Base-by-base conservation (phyloP, 2,329 filamentous ascomycete genomes). In the Colletotrichum theobromicola region DNA sequence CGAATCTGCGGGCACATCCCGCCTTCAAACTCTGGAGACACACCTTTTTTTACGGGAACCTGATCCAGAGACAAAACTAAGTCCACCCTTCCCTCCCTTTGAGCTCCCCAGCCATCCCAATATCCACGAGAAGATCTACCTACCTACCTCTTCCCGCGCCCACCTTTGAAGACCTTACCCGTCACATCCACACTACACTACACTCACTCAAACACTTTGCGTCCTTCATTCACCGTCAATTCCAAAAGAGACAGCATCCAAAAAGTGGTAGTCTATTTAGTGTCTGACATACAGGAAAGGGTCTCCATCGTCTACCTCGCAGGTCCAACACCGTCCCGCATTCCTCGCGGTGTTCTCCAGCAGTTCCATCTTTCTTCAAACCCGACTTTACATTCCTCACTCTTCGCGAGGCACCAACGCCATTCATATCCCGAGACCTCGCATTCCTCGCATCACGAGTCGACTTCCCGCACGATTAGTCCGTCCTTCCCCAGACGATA, bases 1-100 rank as follows among this genome's bases (percentile, higher is more conserved):
- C 65, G 62, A 76, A 30, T 21, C 50, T 61, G 50, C 70, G 72
- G 69, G 69, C 57, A 46, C 42, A 62, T 67, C 37, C 55, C 58
- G 63, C 65, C 34, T 58, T 60, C 63, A 66, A 24, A 63, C 61
- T 57, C 70, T 64, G 73, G 70, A 42, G 35, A 60, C 55, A 53
- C 67, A 28, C 30, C 16, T 37, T 35, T 62, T 53, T 55, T 66
- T 28, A n/a, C 42, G 42, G 42, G n/a, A 46, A 46, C 42, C 42
- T 46, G 18, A 46, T 50, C 42, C 67, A 68, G 64, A 86, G 67
- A 62, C 60, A 74, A 73, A 76, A 73, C 76, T 76, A 53, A 77
- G 63, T 73, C 62, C 55, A 72, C 57, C 74, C 63, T 76, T 55
- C 53, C 68, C 60, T 42, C 67, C 28, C 35, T 37, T 30, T 21